These are phyloP conservation scores for Fusarium brachygibbosum DNA, from an alignment of 2,329 filamentous ascomycete species.

Conservation along the genomic window DNA sequence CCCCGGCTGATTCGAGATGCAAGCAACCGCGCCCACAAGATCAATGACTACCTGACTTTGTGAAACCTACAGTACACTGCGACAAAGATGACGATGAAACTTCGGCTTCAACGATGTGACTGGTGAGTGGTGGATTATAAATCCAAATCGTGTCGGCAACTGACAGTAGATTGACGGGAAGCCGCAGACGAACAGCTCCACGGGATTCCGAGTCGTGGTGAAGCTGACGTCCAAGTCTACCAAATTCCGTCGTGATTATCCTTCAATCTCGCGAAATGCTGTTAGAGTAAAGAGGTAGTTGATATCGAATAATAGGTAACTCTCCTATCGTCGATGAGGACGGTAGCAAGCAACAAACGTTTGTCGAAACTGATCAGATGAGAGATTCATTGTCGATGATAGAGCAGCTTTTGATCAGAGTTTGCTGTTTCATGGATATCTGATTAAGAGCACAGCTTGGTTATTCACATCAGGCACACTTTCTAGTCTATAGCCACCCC, in stretches of 20 bases:
- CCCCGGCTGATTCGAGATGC: constrained; percentile 5
- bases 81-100: neutral
- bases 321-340: neutral
- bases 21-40: constrained; percentile 25
- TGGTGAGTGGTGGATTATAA: neutral
- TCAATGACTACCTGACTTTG: constrained; percentile 7
- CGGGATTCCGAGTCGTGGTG: constrained; percentile 1
- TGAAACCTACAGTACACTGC: constrained; percentile 1
- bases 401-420: neutral
- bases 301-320: too few species aligned
- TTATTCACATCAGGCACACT: neutral
- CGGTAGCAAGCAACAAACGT: neutral
- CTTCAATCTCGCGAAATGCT: neutral
- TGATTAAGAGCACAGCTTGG: neutral
- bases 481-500: neutral
- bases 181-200: constrained; percentile 7
- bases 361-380: neutral
- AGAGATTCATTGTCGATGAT: neutral
- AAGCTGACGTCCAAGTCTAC: neutral
- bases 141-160: neutral
- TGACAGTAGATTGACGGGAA: constrained; percentile 8
- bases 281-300: neutral
- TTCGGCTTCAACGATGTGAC: neutral
- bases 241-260: neutral
- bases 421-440: neutral